phyloP scores from a whole-genome alignment of 2,329 filamentous ascomycete genomes.

The Cladosporium sphaerospermum region DNA sequence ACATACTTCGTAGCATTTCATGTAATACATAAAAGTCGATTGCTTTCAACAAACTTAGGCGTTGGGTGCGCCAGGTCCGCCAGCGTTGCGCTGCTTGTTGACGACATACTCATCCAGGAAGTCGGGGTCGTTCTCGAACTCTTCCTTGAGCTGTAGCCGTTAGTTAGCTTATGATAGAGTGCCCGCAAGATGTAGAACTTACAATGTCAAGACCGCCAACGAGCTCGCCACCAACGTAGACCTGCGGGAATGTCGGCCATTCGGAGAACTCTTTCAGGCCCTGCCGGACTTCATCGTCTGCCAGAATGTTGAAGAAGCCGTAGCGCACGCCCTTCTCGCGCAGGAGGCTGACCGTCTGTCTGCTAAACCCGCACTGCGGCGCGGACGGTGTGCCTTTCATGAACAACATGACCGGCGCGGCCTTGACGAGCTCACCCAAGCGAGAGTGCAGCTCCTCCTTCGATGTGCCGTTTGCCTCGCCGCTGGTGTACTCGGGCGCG shows the following conservation, averaged over 20 bases:
- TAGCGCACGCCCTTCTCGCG: slow-evolving; percentile 90
- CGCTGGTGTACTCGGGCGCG: slow-evolving; percentile 42
- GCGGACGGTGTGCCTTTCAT: slow-evolving; percentile 92
- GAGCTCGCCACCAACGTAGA: slow-evolving; percentile 86
- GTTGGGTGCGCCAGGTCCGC: slow-evolving; percentile 19
- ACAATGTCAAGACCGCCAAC: slow-evolving; percentile 95
- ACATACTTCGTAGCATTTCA: not conserved
- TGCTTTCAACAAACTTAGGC: slow-evolving; percentile 5
- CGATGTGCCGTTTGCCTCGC: slow-evolving; percentile 32
- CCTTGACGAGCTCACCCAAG: slow-evolving; percentile 79
- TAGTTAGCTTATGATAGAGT: not conserved
- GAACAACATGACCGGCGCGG: slow-evolving; percentile 95
- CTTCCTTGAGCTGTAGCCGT: slow-evolving; percentile 72
- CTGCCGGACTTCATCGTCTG: slow-evolving; percentile 93
- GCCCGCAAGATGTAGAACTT: slow-evolving; percentile 37
- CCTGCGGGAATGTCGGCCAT: slow-evolving; percentile 95
- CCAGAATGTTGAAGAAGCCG: slow-evolving; percentile 98
- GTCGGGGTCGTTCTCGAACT: slow-evolving; percentile 73
- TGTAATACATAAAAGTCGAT: not conserved
- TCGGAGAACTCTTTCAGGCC: slow-evolving; percentile 96
- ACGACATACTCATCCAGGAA: slow-evolving; percentile 71
- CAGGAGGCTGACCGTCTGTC: slow-evolving; percentile 79
- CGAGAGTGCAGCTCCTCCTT: slow-evolving; percentile 83
- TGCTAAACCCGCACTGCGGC: slow-evolving; percentile 87
- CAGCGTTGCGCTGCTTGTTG: slow-evolving; percentile 22